Base-by-base conservation (phyloP, 495 filamentous ascomycete genomes). In the Pyrenula aspistea region DNA sequence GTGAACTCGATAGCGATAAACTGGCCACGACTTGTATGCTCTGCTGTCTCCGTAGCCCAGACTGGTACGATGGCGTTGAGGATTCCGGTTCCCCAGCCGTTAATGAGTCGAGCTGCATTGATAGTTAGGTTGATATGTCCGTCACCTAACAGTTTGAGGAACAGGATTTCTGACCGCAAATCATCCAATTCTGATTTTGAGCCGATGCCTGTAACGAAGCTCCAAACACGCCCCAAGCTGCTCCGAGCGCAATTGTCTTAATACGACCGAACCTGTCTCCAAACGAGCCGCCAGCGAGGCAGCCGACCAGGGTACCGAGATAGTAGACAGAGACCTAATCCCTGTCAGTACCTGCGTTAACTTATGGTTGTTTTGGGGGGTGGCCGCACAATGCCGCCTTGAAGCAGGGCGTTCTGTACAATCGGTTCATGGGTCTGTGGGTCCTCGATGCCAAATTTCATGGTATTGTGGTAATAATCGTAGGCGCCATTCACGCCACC, bases 1-100 rank as follows among this genome's bases (percentile, higher is more conserved):
- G 82, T 70, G 60, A 89, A 87, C 60, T 88, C 85, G 55, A 87
- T 86, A 2, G 84, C 80, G 56, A 88, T 80, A 60, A 87, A 87
- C 52, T 84, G 76, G 2, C 85, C 85, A 50, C 85, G 78, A 2
- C 81, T 84, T 3, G 77, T 86, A 57, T 87, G 83, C 48, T 80
- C 79, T 8, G 82, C 80, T 1, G 80, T 84, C 65, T 87, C 84
- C 3, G 84, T 84, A 20, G 83, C 83, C 75, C 83, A 87, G 25
- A 87, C 84, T 1, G 84, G 84, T n/a, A 83, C 77, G 53, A 88
- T 84, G 15, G 83, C 81, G 58, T 85, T 87, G 23, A 88, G 63
- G 52, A 87, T 82, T 47, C 84, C 84, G n/a, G 84, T 87, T n/a
- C 84, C 84, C 51, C 83, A 78, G 12, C 84, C 84, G 57, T 86